Conservation (phyloP, 257 asterid species). For the Osmanthus fragrans region DNA sequence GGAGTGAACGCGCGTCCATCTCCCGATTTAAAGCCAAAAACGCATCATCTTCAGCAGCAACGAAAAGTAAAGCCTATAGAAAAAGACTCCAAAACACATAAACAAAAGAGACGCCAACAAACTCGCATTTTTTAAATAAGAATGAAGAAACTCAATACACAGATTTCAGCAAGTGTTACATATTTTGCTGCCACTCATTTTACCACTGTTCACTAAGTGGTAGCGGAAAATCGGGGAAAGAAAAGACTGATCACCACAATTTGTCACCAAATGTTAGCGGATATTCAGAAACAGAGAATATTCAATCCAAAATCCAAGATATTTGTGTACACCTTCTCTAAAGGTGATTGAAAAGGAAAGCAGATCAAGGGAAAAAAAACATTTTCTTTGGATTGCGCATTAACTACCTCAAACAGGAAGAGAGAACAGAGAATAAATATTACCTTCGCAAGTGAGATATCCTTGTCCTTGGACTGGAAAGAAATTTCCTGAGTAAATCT, state of each 20-base stretch:
- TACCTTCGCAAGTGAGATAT: conserved; percentile 94
- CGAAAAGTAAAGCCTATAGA: conserved; percentile 72
- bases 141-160: too few relatives aligned
- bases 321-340: background rate
- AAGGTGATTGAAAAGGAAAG: background rate
- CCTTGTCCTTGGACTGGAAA: conserved; percentile 79
- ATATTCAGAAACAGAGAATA: too few relatives aligned
- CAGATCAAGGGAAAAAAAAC: conserved; percentile 8
- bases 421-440: background rate
- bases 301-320: background rate
- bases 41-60: conserved; percentile 89
- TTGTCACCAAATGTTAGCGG: conserved; percentile 6
- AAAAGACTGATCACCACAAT: background rate
- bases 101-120: background rate
- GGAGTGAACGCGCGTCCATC: conserved; percentile 58
- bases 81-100: background rate
- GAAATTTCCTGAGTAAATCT: conserved; percentile 80
- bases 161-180: background rate
- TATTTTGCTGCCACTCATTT: background rate
- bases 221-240: background rate
- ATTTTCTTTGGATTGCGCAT: background rate
- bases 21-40: conserved; percentile 66
- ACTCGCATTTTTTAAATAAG: conserved; percentile 1
- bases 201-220: background rate
- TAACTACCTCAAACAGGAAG: conserved; percentile 14